Base-by-base conservation (phyloP, 805 yeast genomes). In the Saccharomycopsis fodiens region DNA sequence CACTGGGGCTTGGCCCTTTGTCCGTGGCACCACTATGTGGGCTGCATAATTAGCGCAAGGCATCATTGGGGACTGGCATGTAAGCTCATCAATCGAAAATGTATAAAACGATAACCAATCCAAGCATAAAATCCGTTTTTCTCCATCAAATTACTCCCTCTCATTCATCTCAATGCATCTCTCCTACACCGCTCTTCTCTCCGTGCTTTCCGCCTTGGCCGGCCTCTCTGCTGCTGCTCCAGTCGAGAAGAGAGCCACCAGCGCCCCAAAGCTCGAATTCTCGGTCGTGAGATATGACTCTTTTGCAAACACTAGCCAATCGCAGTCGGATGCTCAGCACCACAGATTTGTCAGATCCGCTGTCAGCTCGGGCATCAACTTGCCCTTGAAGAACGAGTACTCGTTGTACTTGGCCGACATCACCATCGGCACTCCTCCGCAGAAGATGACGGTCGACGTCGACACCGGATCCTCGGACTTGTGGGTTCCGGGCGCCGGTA, bases 341-440 rank as follows among this genome's bases (percentile, higher is more conserved):
- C 41, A 42, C 30, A 16, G 17, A 12, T 12, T 15, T 5, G 12
- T 19, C 12, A 41, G 42, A 47, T 40, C 30, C 17, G 15, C 52
- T 6, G 41, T 40, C 20, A 8, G 34, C 19, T 19, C 42, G 8
- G 39, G 36, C 8, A 4, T 45, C 58, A 34, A 64, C 66, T 35
- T 65, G 60, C 42, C 42, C 3, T 51, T 74, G 25, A 55, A 57
- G 10, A 74, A 74, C 52, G 62, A 66, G 42, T 48, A 55, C 13
- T 59, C 67, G 8, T 76, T 46, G 32, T 46, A 46, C 36, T 37
- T 46, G 31, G 57, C 68, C 12, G 55, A 58, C 27, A 62, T 62
- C 3, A 50, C 57, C 16, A 52, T 60, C 23, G 64, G 64, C 32
- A 55, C 62, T 19, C 53, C 59, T 40, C 27, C 34, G 4, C 60